Percentiles rank a stretch among this genome's conserved stretches.
phyloP scores from a whole-genome alignment of 345 rosid genomes.

The Diplotaxis tenuifolia region DNA sequence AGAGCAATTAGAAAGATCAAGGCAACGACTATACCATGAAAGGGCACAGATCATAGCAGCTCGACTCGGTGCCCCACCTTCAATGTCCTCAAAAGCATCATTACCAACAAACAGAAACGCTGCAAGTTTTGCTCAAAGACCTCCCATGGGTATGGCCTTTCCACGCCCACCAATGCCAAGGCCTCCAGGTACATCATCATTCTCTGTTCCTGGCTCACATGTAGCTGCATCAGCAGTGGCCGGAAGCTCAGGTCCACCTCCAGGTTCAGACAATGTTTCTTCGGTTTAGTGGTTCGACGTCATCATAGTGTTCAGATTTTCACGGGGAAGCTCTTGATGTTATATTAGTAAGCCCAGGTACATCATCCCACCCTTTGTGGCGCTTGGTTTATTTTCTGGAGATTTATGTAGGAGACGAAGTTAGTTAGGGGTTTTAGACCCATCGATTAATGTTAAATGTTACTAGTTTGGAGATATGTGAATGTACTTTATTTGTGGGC shows the following conservation, averaged over 20 bases:
- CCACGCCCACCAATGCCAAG: conserved; percentile 72
- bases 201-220: conserved; percentile 45
- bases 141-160: conserved; percentile 59
- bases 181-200: conserved; percentile 45
- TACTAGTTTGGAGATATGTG: conserved; percentile 14
- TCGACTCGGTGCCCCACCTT: conserved; percentile 70
- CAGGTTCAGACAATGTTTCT: conserved; percentile 32
- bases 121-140: conserved; percentile 61
- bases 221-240: conserved; percentile 48
- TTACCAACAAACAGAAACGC: conserved; percentile 73
- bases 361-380: conserved; percentile 24
- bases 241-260: conserved; percentile 53
- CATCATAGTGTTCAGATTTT: conserved; percentile 18
- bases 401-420: conserved; percentile 21
- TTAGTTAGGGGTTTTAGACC: conserved; percentile 35
- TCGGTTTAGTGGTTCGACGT: conserved; percentile 23
- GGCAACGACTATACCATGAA: conserved; percentile 88
- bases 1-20: conserved; percentile 92
- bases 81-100: conserved; percentile 54
- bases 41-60: conserved; percentile 92
- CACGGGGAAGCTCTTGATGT: conserved; percentile 10
- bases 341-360: conserved; percentile 17
- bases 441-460: conserved; percentile 24
- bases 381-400: conserved; percentile 8
- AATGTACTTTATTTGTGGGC: conserved; percentile 25